Evolutionary conservation across 2,329 filamentous ascomycete genomes (phyloP).

Genomic region (Aureobasidium namibiae): DNA sequence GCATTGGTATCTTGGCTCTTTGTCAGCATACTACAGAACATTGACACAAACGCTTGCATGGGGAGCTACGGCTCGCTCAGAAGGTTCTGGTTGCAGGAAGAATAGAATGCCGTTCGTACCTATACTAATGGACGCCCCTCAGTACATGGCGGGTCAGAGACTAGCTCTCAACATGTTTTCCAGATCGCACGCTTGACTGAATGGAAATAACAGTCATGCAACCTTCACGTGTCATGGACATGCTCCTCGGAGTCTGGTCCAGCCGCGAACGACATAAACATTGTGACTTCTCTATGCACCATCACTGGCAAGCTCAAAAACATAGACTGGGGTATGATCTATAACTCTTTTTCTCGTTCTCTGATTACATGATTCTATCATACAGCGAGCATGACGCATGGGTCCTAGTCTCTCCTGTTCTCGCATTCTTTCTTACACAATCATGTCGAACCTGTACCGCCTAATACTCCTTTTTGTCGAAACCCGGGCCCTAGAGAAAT

Average conservation of each 20-base stretch:
- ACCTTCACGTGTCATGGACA: conserved; percentile 3
- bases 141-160: not conserved
- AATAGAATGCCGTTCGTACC: too few relatives aligned
- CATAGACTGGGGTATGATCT: not conserved
- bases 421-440: conserved; percentile 8
- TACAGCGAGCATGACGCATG: conserved; percentile 13
- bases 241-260: not conserved
- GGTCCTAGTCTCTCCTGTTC: not conserved
- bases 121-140: not conserved
- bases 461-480: conserved; percentile 7
- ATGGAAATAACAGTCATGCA: not conserved
- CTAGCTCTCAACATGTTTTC: not conserved
- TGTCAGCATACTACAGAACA: not conserved
- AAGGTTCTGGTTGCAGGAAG: too few relatives aligned
- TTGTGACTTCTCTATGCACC: not conserved
- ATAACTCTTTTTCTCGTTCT: conserved; percentile 10
- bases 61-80: not conserved
- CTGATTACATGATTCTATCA: conserved; percentile 12
- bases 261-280: not conserved
- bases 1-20: not conserved
- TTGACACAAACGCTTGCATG: not conserved
- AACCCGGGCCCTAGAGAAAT: conserved; percentile 3
- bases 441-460: conserved; percentile 5
- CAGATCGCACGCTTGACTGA: not conserved
- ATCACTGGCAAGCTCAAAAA: not conserved